Evolutionary conservation across 306 rosid genomes (phyloP), one percentile per base, ranked within the genome.

Genomic region (Ammopiptanthus mongolicus): DNA sequence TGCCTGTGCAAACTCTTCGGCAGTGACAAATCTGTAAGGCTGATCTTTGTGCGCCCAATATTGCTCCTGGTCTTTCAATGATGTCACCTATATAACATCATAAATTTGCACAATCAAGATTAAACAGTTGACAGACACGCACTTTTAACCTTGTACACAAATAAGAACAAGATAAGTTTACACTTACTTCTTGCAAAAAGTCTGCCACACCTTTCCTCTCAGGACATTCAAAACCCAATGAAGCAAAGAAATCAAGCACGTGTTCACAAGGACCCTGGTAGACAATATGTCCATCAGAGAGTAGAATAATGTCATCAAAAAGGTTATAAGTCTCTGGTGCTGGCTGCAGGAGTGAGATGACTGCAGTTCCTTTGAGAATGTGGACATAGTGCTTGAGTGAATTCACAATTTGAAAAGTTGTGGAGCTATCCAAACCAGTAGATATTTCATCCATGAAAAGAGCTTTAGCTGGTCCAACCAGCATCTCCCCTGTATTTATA

Each of bases 381-480:
- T 80, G 84, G 61, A 87, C 47, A 44, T 10, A 71, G 9, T 85
- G 88, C 71, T 71, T 85, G 29, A 87, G 21, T 23, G 86, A 83
- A 14, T 83, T 85, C 74, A 87, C 87, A 48, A 87, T 47, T 52
- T 85, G 89, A 59, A 71, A 78, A 17, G 91, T 85, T 22, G 91
- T 87, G 9, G 87, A 87, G 52, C 87, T 81, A 71, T 87, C 91
- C 81, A 87, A 76, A 25, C 89, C 89, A 55, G 89, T 85, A 0
- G 91, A 87, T 78, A 87, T 87, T 68, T 85, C 91, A 53, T 87
- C 91, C 91, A 87, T 85, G 79, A 87, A 85, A 37, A 87, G 34
- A 25, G 86, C 89, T 41, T 62, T 87, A n/a, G 82, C 31, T 52
- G 89, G 87, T 78, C 91, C 91, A 63, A 87, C 91, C 10, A 87